A percentile compares a stretch with the other conserved stretches of the same genome.
These are phyloP conservation scores for Ustilago hordei DNA, from an alignment of 1,284 basidiomycete species.

Conservation along the genomic window DNA sequence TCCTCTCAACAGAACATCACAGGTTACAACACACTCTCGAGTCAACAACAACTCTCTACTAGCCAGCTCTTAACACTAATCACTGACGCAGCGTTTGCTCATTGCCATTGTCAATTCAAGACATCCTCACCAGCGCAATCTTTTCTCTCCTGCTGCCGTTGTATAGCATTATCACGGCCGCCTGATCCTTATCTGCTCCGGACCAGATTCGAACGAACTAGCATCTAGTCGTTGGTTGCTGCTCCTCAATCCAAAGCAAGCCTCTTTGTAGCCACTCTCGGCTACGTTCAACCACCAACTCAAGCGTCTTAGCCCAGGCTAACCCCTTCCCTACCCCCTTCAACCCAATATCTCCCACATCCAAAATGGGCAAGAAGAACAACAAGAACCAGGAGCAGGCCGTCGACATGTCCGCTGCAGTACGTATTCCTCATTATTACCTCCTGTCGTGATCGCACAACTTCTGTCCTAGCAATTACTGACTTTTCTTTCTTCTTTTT, in stretches of 20 bases:
- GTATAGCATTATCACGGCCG: constrained; percentile 29
- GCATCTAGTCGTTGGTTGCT: constrained; percentile 39
- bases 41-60: constrained; percentile 12
- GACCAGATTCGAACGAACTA: constrained; percentile 42
- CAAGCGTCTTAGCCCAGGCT: constrained; percentile 44
- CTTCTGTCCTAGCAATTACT: not conserved
- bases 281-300: constrained; percentile 26
- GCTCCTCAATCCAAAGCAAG: constrained; percentile 39
- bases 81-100: constrained; percentile 45
- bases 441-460: not conserved
- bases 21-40: constrained; percentile 31
- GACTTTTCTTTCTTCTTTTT: not conserved
- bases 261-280: constrained; percentile 25
- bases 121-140: constrained; percentile 28
- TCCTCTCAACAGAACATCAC: constrained; percentile 26
- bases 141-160: constrained; percentile 26
- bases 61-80: constrained; percentile 32
- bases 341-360: constrained; percentile 13
- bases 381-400: constrained; percentile 56
- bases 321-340: constrained; percentile 11
- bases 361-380: constrained; percentile 60
- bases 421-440: constrained; percentile 22
- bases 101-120: constrained; percentile 22
- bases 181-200: constrained; percentile 13
- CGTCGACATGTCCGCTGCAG: constrained; percentile 45